These are phyloP conservation scores for Neckera pumila DNA, from an alignment of 225 moss, liverwort and hornwort species.

Conservation along the genomic window DNA sequence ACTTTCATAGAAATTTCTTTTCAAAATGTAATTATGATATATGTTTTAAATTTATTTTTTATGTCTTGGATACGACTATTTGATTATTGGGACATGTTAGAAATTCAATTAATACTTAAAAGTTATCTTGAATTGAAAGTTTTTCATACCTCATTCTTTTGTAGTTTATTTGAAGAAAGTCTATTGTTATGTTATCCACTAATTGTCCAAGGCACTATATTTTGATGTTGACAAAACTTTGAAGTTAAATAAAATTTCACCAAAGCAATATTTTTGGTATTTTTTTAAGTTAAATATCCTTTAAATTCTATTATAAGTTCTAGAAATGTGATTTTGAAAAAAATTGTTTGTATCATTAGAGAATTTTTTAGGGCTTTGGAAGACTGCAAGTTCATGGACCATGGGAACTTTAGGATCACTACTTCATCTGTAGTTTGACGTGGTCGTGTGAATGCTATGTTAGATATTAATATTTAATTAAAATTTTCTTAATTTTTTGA, in stretches of 20 bases:
- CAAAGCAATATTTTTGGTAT: not conserved
- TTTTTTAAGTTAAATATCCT: not conserved
- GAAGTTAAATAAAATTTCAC: not conserved
- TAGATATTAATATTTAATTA: too few species aligned
- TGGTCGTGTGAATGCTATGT: too few species aligned
- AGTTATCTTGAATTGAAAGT: not conserved
- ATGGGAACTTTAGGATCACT: too few species aligned
- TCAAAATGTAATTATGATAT: not conserved
- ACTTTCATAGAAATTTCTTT: not conserved
- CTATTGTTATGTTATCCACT: not conserved
- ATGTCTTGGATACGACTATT: not conserved
- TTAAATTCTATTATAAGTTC: not conserved
- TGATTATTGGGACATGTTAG: not conserved
- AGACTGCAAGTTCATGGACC: too few species aligned
- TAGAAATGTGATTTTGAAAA: not conserved
- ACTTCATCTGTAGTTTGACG: too few species aligned
- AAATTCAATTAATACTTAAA: too few species aligned
- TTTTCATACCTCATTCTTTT: not conserved
- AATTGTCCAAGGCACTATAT: not conserved
- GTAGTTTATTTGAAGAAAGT: not conserved
- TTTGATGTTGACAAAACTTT: not conserved
- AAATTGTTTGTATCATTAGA: too few species aligned
- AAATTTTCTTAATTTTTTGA: too few species aligned
- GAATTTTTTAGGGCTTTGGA: too few species aligned
- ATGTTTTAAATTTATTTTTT: not conserved